Percentiles rank a stretch among this genome's conserved stretches.
Evolutionary conservation across 139 green algal species (phyloP).

Genomic region (Haematococcus lacustris): DNA sequence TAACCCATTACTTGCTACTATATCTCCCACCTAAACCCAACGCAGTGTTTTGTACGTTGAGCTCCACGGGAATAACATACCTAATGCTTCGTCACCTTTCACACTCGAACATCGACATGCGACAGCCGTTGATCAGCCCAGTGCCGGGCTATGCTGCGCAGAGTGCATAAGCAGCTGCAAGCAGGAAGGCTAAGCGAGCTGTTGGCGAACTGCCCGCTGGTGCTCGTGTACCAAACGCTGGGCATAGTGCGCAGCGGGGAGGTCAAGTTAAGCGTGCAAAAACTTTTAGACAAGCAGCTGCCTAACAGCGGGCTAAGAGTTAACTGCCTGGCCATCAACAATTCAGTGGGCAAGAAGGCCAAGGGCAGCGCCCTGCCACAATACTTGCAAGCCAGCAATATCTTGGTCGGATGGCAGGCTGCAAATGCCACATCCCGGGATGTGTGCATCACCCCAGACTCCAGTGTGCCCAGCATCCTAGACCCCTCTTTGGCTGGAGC

Average conservation of each 20-base stretch:
- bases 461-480: neutral
- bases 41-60: too few species aligned
- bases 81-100: too few species aligned
- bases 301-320: slow-evolving; percentile 5
- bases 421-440: neutral
- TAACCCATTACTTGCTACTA: too few species aligned
- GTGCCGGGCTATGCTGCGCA: slow-evolving; percentile 10
- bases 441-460: too few species aligned
- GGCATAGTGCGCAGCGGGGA: slow-evolving; percentile 17
- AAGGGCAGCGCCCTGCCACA: neutral
- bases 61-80: too few species aligned
- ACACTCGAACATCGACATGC: too few species aligned
- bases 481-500: neutral
- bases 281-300: slow-evolving; percentile 8
- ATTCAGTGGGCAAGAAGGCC: slow-evolving; percentile 19
- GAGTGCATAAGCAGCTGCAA: slow-evolving; percentile 33
- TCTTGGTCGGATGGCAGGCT: slow-evolving; percentile 30
- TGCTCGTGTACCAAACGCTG: slow-evolving; percentile 39
- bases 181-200: slow-evolving; percentile 20
- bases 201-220: slow-evolving; percentile 21
- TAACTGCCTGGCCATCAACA: slow-evolving; percentile 25
- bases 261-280: slow-evolving; percentile 2
- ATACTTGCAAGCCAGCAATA: slow-evolving; percentile 37
- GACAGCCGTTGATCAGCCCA: too few species aligned
- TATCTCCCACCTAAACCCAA: too few species aligned